Percentiles rank a stretch among this genome's conserved stretches.
Evolutionary conservation across 1,139 yeast species (phyloP).

Genomic region (Magnusiomyces fungicola): DNA sequence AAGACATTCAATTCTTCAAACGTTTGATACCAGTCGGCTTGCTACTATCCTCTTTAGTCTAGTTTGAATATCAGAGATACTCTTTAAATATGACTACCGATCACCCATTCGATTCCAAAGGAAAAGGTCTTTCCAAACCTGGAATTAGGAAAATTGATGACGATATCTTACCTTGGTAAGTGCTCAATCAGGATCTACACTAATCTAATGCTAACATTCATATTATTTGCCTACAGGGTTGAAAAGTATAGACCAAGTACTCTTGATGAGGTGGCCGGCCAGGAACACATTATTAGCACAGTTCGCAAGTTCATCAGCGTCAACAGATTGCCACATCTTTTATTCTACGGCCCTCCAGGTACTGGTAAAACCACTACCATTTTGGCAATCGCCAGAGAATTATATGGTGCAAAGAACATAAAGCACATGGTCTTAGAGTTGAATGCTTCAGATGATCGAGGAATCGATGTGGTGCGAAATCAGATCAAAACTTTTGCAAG

Average conservation of each 20-base stretch:
- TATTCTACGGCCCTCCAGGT: constrained; percentile 97
- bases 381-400: constrained; percentile 80
- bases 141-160: not conserved
- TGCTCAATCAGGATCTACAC: not conserved
- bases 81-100: too few relatives aligned
- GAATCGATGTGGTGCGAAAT: constrained; percentile 78
- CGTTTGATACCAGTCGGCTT: too few relatives aligned
- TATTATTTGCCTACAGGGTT: constrained; percentile 44
- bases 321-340: constrained; percentile 78
- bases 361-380: constrained; percentile 96
- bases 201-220: not conserved
- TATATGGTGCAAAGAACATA: constrained; percentile 72
- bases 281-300: constrained; percentile 73
- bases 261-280: constrained; percentile 86
- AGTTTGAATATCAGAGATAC: too few relatives aligned
- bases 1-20: too few relatives aligned
- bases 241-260: constrained; percentile 89
- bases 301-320: constrained; percentile 78
- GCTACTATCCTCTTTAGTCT: too few relatives aligned
- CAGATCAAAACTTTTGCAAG: constrained; percentile 81
- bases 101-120: too few relatives aligned
- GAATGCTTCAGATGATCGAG: constrained; percentile 81
- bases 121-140: not conserved
- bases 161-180: not conserved
- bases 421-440: constrained; percentile 86